A percentile compares a stretch with the other conserved stretches of the same genome.
phyloP scores from a whole-genome alignment of 306 rosid species.

The Trifolium fragiferum region DNA sequence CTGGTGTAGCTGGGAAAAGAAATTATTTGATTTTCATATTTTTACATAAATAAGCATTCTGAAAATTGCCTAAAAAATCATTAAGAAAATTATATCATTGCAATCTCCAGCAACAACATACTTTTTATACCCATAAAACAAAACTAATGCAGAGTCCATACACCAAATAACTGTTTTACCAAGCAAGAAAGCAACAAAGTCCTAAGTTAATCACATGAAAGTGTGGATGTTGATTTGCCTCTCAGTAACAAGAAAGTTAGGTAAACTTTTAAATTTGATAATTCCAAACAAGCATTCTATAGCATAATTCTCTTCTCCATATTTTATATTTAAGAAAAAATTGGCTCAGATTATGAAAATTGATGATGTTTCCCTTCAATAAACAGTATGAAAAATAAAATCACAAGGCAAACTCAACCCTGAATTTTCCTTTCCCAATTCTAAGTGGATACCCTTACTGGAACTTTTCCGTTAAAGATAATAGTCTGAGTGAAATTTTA shows the following conservation, averaged over 20 bases:
- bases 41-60: slow-evolving; percentile 18
- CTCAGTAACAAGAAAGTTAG: not conserved
- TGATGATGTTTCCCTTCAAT: slow-evolving; percentile 11
- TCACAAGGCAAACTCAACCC: slow-evolving; percentile 8
- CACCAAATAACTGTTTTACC: not conserved
- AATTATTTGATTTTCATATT: not conserved
- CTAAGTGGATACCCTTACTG: not conserved
- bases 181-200: slow-evolving; percentile 14
- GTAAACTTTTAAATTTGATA: not conserved
- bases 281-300: slow-evolving; percentile 6
- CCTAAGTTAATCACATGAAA: not conserved
- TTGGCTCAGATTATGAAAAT: not conserved
- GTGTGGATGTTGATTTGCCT: not conserved
- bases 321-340: slow-evolving; percentile 10
- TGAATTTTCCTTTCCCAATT: slow-evolving; percentile 4
- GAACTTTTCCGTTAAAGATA: slow-evolving; percentile 10
- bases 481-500: slow-evolving; percentile 2
- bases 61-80: slow-evolving; percentile 4
- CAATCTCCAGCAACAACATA: slow-evolving; percentile 13
- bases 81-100: not conserved
- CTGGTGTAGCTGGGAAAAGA: not conserved
- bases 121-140: slow-evolving; percentile 9
- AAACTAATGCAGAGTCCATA: slow-evolving; percentile 14
- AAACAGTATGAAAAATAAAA: slow-evolving; percentile 2
- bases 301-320: slow-evolving; percentile 14